Evolutionary conservation across 768 basidiomycete species (phyloP).

Genomic region (Lenzites betulinus): DNA sequence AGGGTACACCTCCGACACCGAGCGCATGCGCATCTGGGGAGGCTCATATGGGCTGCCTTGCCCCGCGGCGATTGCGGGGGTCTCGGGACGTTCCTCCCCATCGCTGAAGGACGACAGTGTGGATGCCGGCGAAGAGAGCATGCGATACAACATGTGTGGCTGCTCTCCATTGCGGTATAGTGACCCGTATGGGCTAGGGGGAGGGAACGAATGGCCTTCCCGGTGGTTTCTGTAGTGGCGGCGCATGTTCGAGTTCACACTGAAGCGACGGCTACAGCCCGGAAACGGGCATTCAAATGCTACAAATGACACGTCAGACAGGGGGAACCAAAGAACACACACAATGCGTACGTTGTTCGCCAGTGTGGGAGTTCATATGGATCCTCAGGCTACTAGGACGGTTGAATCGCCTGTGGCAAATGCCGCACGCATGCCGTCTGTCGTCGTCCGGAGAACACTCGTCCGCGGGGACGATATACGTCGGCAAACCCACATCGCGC

Average conservation of each 20-base stretch:
- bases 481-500: background rate
- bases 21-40: conserved; percentile 5
- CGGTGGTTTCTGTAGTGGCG: conserved; percentile 73
- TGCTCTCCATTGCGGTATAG: background rate
- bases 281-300: conserved; percentile 78
- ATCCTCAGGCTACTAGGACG: conserved; percentile 66
- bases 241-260: conserved; percentile 85
- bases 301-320: conserved; percentile 27
- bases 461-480: conserved; percentile 13
- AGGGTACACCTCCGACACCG: conserved; percentile 11
- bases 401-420: conserved; percentile 64
- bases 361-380: conserved; percentile 68
- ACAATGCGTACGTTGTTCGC: conserved; percentile 57
- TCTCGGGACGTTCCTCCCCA: conserved; percentile 5
- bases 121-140: conserved; percentile 6
- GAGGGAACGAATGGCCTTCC: background rate
- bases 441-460: conserved; percentile 24
- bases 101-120: conserved; percentile 17
- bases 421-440: conserved; percentile 35
- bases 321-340: background rate
- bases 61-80: background rate
- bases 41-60: background rate
- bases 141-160: conserved; percentile 1
- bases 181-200: background rate
- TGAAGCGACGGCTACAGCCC: conserved; percentile 75